A percentile compares a stretch with the other conserved stretches of the same genome.
Evolutionary conservation across 2,329 filamentous ascomycete species (phyloP).

Genomic region (Epichloe brachyelytri): DNA sequence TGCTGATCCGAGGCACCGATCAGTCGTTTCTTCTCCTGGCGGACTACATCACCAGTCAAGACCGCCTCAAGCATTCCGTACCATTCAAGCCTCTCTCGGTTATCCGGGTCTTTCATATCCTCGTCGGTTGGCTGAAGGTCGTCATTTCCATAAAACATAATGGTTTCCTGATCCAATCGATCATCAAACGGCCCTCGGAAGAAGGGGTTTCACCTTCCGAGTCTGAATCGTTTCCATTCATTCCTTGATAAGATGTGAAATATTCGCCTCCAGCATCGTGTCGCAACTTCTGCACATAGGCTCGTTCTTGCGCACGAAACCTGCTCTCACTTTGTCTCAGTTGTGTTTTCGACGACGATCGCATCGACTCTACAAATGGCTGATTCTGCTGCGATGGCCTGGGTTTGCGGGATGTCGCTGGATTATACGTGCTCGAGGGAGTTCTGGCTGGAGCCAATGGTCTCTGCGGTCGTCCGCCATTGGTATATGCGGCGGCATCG

Average conservation of each 20-base stretch:
- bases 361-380: conserved; percentile 30
- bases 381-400: conserved; percentile 20
- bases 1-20: conserved; percentile 60
- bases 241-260: conserved; percentile 51
- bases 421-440: conserved; percentile 69
- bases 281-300: conserved; percentile 83
- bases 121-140: conserved; percentile 80
- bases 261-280: conserved; percentile 56
- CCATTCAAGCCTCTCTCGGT: conserved; percentile 88
- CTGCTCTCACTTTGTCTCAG: conserved; percentile 31
- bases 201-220: conserved; percentile 84
- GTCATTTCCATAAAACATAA: conserved; percentile 86
- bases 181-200: conserved; percentile 76
- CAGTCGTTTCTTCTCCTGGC: conserved; percentile 92
- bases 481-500: conserved; percentile 17
- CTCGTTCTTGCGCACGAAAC: conserved; percentile 63
- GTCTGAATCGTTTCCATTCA: conserved; percentile 65
- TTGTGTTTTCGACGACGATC: conserved; percentile 41
- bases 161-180: conserved; percentile 78
- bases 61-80: conserved; percentile 96
- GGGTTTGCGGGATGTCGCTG: conserved; percentile 44
- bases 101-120: conserved; percentile 77
- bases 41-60: conserved; percentile 89
- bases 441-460: conserved; percentile 58
- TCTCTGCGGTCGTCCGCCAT: conserved; percentile 42